Base-by-base conservation (phyloP, 1,284 basidiomycete genomes). In the Cerrena zonata region DNA sequence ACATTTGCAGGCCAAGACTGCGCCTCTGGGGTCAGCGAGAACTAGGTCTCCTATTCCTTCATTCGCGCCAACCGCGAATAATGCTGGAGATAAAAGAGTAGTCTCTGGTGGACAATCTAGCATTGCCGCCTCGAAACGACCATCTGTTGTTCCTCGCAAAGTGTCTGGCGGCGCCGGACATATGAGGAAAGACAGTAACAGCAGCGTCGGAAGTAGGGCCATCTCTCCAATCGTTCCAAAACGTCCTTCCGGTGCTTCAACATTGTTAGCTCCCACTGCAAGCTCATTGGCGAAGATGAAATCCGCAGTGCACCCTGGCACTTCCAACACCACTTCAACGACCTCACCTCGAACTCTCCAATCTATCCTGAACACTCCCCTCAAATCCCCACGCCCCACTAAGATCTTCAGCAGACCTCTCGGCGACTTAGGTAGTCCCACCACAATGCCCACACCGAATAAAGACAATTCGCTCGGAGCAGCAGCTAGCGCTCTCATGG, bases 241-340 rank as follows among this genome's bases (percentile, higher is more conserved):
- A 54, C 55, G 53, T 34, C 61, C 72, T 1, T 65, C 68, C 1
- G n/a, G n/a, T n/a, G n/a, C n/a, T n/a, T 87, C 85, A 2, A 77
- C 82, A 21, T 69, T 89, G 13, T 68, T 82, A 47, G 84, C 85
- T 0, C 86, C 86, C 0, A 89, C 87, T 1, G 86, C 83, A 2
- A 86, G 86, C 57, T 90, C 87, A 1, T 69, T 89, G 23, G 88
- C 87, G 2, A 87, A 82, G 68, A 69, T 61, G 55, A 34, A 15
- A 15, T 70, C 57, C 47, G 53, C 34, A 39, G 42, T 57, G 47
- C 24, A 47, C 56, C 48, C 58, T 47, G n/a, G 48, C n/a, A 21
- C 45, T 27, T 30, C 34, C 40, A 43, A 58, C 48, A 25, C 48
- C 56, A 48, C 58, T n/a, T 59, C 49, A 18, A 49, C 26, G 53